Evolutionary conservation across 768 basidiomycete species (phyloP), one percentile per base, ranked within the genome.

Genomic region (Symmetrospora coprosmae): DNA sequence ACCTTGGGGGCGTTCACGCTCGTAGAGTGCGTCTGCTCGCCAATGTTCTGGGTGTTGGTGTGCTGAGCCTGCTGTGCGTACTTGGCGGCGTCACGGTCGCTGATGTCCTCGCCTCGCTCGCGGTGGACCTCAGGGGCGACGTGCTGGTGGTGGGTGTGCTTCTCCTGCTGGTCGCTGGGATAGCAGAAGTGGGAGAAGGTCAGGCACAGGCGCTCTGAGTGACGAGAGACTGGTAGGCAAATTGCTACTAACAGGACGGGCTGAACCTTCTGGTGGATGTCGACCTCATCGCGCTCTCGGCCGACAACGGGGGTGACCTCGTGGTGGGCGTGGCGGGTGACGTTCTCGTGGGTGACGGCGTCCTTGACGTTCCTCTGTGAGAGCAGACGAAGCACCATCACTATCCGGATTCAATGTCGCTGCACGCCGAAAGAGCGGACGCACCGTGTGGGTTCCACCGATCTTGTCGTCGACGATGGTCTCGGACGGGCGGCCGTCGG

Each of bases 261-360:
- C 55, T 58, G 55, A 30, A 58, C 27, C 43, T 58, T 58, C 43
- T 58, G 55, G 55, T 58, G 55, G 33, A 58, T 58, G 23, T 58
- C 55, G 21, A 43, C 46, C 55, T 58, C 55, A 28, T 58, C 31
- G 28, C 43, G 40, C 55, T 58, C 39, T 21, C 55, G 40, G 55
- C 37, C 30, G 17, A 58, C 40, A 8, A 23, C 8, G 9, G 55
- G 55, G 9, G 55, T 58, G 55, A 58, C 55, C 27, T 58, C 55
- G 55, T 58, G 55, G 41, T 58, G 55, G 21, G 55, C 55, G 25
- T 58, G 55, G 30, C 46, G 55, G 19, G 28, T 27, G 41, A 58
- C 55, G 43, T 58, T 58, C 6, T 58, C 55, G 55, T 58, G 55
- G 19, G 46, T 19, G 27, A 58, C 55, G 19, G 55, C 55, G 21